A percentile compares a stretch with the other conserved stretches of the same genome.
phyloP scores from a whole-genome alignment of 257 asterid species.

The Solanum corneliomulleri region DNA sequence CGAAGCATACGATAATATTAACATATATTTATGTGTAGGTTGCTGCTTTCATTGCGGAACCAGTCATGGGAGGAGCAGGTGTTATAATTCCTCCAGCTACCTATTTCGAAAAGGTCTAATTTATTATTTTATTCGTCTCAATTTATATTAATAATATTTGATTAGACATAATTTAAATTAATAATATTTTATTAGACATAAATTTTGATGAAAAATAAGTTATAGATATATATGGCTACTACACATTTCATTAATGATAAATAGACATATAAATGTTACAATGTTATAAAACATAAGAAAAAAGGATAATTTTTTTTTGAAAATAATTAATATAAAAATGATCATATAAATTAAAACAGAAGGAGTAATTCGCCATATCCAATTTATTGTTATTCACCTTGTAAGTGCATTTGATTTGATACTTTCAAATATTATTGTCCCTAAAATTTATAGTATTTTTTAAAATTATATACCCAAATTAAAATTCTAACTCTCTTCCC shows the following conservation, averaged over 20 bases:
- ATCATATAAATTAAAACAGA: no score
- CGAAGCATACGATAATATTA: background rate
- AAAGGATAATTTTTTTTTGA: rapidly evolving
- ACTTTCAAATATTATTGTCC: no score
- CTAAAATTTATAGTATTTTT: no score
- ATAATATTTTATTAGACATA: background rate
- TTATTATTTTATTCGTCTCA: background rate
- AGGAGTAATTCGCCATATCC: rapidly evolving
- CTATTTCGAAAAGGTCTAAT: background rate
- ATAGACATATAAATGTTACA: background rate
- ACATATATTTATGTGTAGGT: background rate
- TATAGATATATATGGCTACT: no score
- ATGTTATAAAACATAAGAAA: background rate
- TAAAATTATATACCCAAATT: rapidly evolving
- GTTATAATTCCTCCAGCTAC: background rate
- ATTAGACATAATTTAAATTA: background rate
- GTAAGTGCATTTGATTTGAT: no score
- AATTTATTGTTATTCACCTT: no score
- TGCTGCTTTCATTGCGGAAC: background rate
- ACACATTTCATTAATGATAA: background rate
- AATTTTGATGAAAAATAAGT: no score
- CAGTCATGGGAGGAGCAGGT: background rate
- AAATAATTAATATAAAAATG: no score
- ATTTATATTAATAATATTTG: background rate
- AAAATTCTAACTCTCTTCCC: no score